phyloP scores from a whole-genome alignment of 176 grass and related monocot species.

The Musa beccarii region DNA sequence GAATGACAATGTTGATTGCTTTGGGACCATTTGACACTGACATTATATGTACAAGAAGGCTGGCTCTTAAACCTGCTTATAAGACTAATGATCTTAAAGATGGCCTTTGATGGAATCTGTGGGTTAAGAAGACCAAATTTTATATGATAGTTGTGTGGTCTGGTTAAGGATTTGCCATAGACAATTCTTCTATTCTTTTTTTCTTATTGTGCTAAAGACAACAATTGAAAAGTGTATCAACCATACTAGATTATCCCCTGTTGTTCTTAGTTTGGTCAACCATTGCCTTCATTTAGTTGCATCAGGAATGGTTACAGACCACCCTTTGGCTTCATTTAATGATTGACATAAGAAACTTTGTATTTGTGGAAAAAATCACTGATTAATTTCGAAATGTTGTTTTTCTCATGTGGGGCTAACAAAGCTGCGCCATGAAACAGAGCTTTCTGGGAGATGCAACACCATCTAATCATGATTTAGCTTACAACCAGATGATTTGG shows the following conservation, averaged over 20 bases:
- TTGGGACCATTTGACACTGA: not conserved
- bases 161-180: not conserved
- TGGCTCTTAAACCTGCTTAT: no score
- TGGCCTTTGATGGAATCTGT: not conserved
- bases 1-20: not conserved
- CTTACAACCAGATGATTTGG: no score
- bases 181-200: no score
- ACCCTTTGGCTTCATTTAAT: not conserved
- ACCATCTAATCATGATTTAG: no score
- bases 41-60: not conserved
- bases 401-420: not conserved
- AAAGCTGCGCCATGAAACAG: not conserved
- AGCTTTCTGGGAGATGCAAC: not conserved
- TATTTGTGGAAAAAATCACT: not conserved
- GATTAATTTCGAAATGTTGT: not conserved
- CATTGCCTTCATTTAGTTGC: not conserved
- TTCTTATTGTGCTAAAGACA: not conserved
- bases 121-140: not conserved
- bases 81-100: not conserved
- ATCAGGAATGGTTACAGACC: not conserved
- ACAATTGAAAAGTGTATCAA: no score
- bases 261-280: not conserved
- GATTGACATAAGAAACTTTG: not conserved
- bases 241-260: not conserved
- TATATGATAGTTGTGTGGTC: not conserved